Conservation (phyloP, 805 yeast species). For the Ogataea parapolymorpha region DNA sequence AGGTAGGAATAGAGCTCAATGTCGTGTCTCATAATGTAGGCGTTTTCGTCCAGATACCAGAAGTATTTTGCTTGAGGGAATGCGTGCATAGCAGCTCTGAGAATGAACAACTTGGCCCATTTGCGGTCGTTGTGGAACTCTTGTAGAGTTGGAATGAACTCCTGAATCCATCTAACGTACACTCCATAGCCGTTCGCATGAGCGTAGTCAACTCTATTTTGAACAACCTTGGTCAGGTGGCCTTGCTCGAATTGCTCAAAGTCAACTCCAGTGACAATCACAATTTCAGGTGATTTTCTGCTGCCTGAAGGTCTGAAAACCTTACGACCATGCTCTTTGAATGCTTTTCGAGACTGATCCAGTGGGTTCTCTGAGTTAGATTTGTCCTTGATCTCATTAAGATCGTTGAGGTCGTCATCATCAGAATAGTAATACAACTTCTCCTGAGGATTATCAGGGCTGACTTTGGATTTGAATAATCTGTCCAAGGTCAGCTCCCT, state of each 20-base stretch:
- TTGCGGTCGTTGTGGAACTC: conserved; percentile 43
- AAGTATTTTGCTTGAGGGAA: conserved; percentile 90
- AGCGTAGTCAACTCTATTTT: conserved; percentile 87
- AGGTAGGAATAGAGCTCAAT: conserved; percentile 59
- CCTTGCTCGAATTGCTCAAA: conserved; percentile 60
- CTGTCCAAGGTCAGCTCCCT: conserved; percentile 53
- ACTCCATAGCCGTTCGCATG: conserved; percentile 76
- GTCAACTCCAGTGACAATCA: conserved; percentile 78
- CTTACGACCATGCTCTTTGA: conserved; percentile 63
- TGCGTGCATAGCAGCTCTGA: conserved; percentile 89
- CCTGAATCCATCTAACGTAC: conserved; percentile 82
- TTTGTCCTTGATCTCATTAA: conserved; percentile 46
- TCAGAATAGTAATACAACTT: conserved; percentile 39
- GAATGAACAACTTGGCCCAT: conserved; percentile 62
- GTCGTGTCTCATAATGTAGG: conserved; percentile 69
- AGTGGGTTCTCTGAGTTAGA: conserved; percentile 41
- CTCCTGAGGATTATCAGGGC: conserved; percentile 36
- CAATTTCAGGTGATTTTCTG: conserved; percentile 55
- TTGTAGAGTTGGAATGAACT: conserved; percentile 63
- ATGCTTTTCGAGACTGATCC: conserved; percentile 52
- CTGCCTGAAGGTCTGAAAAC: conserved; percentile 39
- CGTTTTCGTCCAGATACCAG: conserved; percentile 81
- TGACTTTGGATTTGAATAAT: conserved; percentile 47
- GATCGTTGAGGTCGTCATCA: conserved; percentile 39
- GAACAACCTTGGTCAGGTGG: conserved; percentile 66